Conservation (phyloP, 192 early-diverging fungal genomes). For the Coemansia sp. region DNA sequence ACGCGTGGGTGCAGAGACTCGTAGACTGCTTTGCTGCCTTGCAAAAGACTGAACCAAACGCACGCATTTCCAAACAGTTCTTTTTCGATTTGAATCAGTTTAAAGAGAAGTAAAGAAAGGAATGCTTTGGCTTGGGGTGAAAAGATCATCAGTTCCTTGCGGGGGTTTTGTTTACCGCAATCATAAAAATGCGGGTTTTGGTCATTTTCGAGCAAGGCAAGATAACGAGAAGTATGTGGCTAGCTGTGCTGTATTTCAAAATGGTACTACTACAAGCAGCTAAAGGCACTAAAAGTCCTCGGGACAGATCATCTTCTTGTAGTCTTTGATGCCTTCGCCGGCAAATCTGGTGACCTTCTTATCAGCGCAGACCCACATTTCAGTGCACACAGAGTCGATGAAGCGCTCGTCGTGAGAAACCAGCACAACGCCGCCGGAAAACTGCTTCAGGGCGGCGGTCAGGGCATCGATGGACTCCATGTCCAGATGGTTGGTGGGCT, state of each 20-base stretch:
- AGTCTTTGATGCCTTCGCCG: slow-evolving; percentile 83
- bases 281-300: slow-evolving; percentile 2
- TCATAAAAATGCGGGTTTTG: not conserved
- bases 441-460: slow-evolving; percentile 78
- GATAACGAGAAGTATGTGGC: no score
- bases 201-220: not conserved
- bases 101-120: slow-evolving; percentile 4
- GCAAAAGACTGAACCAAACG: slow-evolving; percentile 15
- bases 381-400: slow-evolving; percentile 80
- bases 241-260: no score
- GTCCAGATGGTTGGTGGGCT: slow-evolving; percentile 94
- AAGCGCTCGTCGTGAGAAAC: slow-evolving; percentile 98
- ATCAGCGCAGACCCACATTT: slow-evolving; percentile 92
- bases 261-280: not conserved
- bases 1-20: not conserved
- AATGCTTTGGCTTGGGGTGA: no score
- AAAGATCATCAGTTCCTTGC: no score
- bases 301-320: slow-evolving; percentile 63
- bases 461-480: slow-evolving; percentile 95
- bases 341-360: slow-evolving; percentile 82
- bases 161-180: not conserved
- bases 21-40: not conserved
- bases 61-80: slow-evolving; percentile 18
- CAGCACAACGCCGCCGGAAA: slow-evolving; percentile 92
- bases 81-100: not conserved